These are phyloP conservation scores for Tetradesmus obliquus DNA, from an alignment of 139 green algal genomes.

Conservation along the genomic window DNA sequence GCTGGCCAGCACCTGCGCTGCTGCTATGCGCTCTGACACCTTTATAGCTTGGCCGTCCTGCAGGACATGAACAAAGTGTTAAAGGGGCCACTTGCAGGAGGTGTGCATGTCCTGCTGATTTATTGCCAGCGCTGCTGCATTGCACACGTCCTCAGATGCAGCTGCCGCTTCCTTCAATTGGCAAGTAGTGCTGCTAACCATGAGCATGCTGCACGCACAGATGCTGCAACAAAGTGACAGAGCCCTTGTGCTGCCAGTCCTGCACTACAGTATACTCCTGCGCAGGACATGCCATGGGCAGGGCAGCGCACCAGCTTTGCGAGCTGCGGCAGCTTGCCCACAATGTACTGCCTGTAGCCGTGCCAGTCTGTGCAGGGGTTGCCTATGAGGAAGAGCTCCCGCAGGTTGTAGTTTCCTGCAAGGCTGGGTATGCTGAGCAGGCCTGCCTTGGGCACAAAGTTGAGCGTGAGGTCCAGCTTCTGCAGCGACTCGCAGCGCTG, in stretches of 20 bases:
- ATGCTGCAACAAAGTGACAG: no score
- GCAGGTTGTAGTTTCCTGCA: conserved; percentile 43
- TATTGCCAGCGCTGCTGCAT: no score
- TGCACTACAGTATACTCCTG: not conserved
- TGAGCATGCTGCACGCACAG: no score
- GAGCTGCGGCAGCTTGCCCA: conserved; percentile 83
- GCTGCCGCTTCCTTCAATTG: no score
- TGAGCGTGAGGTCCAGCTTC: conserved; percentile 94
- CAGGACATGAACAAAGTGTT: not conserved
- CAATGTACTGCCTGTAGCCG: conserved; percentile 83
- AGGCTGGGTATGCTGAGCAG: conserved; percentile 53
- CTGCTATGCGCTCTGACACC: conserved; percentile 80
- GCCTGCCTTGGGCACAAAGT: conserved; percentile 84
- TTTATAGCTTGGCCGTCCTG: conserved; percentile 83
- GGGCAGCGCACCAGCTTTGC: conserved; percentile 63
- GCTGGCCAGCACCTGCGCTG: conserved; percentile 57
- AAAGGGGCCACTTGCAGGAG: not conserved
- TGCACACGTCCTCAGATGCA: no score
- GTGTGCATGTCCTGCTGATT: no score
- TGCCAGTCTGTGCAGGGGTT: conserved; percentile 92
- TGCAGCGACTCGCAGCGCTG: conserved; percentile 89
- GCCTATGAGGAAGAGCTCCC: conserved; percentile 86
- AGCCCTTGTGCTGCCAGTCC: not conserved
- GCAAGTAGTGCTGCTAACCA: no score
- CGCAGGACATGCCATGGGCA: not conserved